phyloP scores from a whole-genome alignment of 352 stramenopile species.

The Globisporangium paroecandrum region DNA sequence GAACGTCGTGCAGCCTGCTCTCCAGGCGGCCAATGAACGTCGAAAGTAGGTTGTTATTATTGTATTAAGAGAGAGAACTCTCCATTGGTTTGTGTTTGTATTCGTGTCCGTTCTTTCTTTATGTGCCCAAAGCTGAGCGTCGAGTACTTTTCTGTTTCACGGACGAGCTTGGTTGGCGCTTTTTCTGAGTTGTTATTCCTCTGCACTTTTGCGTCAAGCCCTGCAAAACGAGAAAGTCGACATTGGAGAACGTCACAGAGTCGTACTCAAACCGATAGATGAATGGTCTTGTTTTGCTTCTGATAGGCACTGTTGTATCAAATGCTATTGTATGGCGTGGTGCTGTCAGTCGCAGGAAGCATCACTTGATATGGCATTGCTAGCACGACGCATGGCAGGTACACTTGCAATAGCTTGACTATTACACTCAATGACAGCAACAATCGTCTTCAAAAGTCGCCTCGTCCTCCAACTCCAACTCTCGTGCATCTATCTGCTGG shows the following conservation, averaged over 20 bases:
- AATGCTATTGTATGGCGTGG: no score
- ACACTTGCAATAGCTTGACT: background rate
- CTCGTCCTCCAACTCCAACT: background rate
- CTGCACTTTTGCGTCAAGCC: no score
- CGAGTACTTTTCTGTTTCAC: no score
- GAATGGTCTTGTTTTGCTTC: no score
- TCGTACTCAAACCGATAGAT: no score
- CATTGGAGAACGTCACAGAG: no score
- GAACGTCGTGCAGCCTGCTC: slow-evolving; percentile 19
- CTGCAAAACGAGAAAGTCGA: no score
- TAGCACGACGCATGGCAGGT: background rate
- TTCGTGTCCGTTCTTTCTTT: background rate
- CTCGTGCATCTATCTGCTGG: background rate
- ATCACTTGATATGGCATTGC: background rate
- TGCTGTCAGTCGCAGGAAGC: background rate
- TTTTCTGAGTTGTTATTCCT: no score
- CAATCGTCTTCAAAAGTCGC: background rate
- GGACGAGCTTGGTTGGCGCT: no score
- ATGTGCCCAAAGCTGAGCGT: background rate
- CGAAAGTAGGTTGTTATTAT: slow-evolving; percentile 1
- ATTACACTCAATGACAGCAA: background rate
- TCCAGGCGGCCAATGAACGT: background rate
- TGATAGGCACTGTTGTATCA: no score
- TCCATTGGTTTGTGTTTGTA: background rate
- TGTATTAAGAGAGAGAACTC: background rate